These are phyloP conservation scores for Cinchona pubescens DNA, from an alignment of 257 asterid genomes.

Conservation along the genomic window DNA sequence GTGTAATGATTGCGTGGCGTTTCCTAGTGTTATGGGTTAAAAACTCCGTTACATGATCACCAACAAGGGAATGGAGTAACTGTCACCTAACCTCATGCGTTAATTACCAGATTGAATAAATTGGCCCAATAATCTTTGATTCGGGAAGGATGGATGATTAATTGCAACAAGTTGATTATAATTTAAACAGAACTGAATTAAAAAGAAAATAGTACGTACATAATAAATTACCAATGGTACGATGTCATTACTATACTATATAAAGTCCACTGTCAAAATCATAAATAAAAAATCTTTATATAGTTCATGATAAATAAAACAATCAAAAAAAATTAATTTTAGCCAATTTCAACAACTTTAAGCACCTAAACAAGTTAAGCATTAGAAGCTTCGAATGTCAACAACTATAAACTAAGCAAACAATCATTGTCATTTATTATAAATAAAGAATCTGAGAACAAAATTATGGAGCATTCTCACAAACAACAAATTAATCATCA, in stretches of 20 bases:
- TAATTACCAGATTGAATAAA: too few species aligned
- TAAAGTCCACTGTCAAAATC: slow-evolving; percentile 15
- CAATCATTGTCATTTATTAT: neutral
- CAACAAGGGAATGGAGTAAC: neutral
- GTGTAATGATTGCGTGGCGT: too few species aligned
- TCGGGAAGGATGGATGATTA: too few species aligned
- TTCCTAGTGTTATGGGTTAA: too few species aligned
- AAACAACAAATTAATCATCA: too few species aligned
- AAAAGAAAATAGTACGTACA: neutral
- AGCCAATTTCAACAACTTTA: neutral
- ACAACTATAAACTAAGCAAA: slow-evolving; percentile 18
- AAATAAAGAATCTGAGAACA: neutral
- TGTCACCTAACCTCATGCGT: neutral
- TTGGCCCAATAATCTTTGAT: too few species aligned
- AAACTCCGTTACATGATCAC: neutral
- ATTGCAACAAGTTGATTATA: too few species aligned
- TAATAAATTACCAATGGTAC: neutral
- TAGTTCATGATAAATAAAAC: neutral
- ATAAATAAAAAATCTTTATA: neutral
- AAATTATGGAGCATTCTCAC: neutral
- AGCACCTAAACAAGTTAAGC: neutral
- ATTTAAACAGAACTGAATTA: neutral
- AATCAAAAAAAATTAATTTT: neutral
- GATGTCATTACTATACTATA: neutral
- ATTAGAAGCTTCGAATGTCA: slow-evolving; percentile 24